Conservation (phyloP, 345 rosid species). For the Heritiera littoralis region DNA sequence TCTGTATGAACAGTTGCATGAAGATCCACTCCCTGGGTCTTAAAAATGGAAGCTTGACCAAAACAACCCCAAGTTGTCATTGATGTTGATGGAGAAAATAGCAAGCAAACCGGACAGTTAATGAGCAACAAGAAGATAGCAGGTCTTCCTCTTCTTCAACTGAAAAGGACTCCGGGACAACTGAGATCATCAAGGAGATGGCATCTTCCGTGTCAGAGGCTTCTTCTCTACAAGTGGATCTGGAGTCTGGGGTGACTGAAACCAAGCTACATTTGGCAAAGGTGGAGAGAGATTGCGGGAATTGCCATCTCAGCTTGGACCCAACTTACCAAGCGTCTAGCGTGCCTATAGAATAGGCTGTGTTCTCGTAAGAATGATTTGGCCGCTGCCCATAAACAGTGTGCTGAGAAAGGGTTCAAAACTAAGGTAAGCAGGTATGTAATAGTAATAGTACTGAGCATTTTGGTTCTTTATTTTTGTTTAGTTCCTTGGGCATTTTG, state of each 20-base stretch:
- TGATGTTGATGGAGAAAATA: constrained; percentile 24
- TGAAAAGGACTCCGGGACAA: constrained; percentile 25
- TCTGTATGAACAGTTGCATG: constrained; percentile 41
- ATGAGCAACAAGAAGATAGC: constrained; percentile 26
- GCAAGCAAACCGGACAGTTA: constrained; percentile 23
- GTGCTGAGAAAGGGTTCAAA: constrained; percentile 95
- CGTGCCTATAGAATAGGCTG: constrained; percentile 61
- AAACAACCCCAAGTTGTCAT: constrained; percentile 40
- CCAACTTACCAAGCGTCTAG: constrained; percentile 61
- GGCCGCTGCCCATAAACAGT: constrained; percentile 82
- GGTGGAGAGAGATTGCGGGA: constrained; percentile 73
- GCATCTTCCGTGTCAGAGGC: constrained; percentile 51
- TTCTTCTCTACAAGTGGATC: constrained; percentile 58
- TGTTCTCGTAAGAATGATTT: constrained; percentile 88
- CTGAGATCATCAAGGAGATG: constrained; percentile 53
- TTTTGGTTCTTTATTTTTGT: neutral
- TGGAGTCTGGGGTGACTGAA: constrained; percentile 47
- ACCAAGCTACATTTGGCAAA: constrained; percentile 42
- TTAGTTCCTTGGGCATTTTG: neutral
- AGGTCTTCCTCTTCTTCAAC: constrained; percentile 24
- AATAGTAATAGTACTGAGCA: constrained; percentile 21
- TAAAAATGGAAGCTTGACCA: constrained; percentile 46
- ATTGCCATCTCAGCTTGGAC: constrained; percentile 77
- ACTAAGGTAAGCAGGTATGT: constrained; percentile 74
- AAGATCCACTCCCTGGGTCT: constrained; percentile 45